Base-by-base conservation (phyloP, 1,139 yeast genomes). In the Suhomyces atakaporum region DNA sequence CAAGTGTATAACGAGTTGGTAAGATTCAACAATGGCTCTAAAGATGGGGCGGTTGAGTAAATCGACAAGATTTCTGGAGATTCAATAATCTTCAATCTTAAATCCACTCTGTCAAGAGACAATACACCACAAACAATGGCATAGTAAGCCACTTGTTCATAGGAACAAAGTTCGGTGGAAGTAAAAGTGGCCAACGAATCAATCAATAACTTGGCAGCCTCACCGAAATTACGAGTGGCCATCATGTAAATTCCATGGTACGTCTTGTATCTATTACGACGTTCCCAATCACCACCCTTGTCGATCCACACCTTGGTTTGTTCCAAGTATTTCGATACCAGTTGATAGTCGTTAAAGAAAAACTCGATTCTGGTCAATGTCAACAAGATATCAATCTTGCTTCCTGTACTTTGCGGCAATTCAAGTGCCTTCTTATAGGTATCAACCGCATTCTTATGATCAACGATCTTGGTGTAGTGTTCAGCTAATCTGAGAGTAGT, bases 201-300 rank as follows among this genome's bases (percentile, higher is more conserved):
- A 49, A 87, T 86, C 53, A 94, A 75, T 47, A 90, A 69, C 42
- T 79, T 78, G 3, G 97, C 80, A 1, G 95, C 96, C 50, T 87
- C 95, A 21, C 69, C 68, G 54, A 94, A 94, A 54, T 88, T 81
- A 54, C 99, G 79, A 18, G 92, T 82, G 11, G 96, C 85, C 74
- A 92, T 67, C 34, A 79, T 70, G 60, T 87, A 87, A 37, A 92
- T 75, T 15, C 98, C 98, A 45, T 78, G 67, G 64, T 92, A 94
- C 6, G 97, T 88, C 67, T 94, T 92, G 70, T 79, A 88, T 51
- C 96, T 73, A 66, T 94, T 92, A 56, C 96, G 81, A 62, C 98
- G 86, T 65, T 94, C 98, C 98, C 99, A 92, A 60, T 92, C 99
- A 42, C 98, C 98, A 35, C 98, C 98, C 54, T 88, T 84, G 53